Evolutionary conservation across 331 rosid species (phyloP).

Genomic region (Pyracantha coccinea): DNA sequence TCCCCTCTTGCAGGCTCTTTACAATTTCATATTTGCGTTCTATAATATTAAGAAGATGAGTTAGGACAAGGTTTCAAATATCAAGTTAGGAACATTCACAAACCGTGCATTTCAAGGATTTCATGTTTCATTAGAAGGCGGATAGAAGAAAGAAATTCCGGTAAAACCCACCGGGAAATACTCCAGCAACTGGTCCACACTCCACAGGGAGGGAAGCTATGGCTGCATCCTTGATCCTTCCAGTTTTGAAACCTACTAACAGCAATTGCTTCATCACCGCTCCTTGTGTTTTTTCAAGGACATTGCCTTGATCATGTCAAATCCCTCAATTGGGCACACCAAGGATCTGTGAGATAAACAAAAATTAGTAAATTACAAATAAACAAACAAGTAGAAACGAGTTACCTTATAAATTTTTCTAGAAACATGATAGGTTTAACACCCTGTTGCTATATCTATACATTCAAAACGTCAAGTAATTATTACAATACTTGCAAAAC

Average conservation of each 20-base stretch:
- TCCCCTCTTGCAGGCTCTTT: slow-evolving; percentile 78
- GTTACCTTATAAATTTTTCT: too few species aligned
- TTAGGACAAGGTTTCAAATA: slow-evolving; percentile 8
- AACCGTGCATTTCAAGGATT: neutral
- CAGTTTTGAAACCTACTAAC: slow-evolving; percentile 32
- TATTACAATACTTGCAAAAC: neutral
- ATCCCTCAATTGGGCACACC: too few species aligned
- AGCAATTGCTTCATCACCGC: too few species aligned
- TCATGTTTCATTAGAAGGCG: neutral
- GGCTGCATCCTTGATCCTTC: slow-evolving; percentile 71
- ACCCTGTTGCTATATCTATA: too few species aligned
- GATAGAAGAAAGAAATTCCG: neutral
- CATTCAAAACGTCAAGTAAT: too few species aligned
- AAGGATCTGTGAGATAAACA: too few species aligned
- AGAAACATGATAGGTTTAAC: too few species aligned
- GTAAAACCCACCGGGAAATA: slow-evolving; percentile 67
- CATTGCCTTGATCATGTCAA: too few species aligned
- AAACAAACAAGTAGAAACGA: too few species aligned
- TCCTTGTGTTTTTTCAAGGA: too few species aligned
- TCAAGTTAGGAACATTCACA: neutral
- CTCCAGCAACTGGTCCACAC: slow-evolving; percentile 89
- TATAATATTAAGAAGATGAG: slow-evolving; percentile 16
- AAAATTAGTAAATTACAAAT: too few species aligned
- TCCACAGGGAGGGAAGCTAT: slow-evolving; percentile 76
- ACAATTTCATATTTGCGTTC: slow-evolving; percentile 97